Base-by-base conservation (phyloP, 352 stramenopile genomes). In the Phytophthora colocasiae region DNA sequence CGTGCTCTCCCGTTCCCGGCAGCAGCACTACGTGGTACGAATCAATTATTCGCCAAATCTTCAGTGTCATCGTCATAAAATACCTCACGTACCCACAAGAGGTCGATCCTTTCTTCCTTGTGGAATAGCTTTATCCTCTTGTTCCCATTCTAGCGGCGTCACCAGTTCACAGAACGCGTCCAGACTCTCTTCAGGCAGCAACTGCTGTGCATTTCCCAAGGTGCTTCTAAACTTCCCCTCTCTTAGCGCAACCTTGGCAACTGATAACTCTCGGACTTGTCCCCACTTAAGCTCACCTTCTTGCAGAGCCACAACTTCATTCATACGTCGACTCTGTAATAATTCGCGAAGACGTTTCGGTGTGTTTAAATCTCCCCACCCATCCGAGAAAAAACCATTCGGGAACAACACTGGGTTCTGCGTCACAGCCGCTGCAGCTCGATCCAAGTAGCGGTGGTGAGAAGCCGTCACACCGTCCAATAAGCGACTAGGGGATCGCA, bases 351-450 rank as follows among this genome's bases (percentile, higher is more conserved):
- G 75, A 3, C 85, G 76, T 56, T 58, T 62, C 7, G 82, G 78
- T 11, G 84, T 90, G 51, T 80, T 83, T 38, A 92, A 66, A 55
- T 94, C 86, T 6, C 85, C 86, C 86, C 86, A 94, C 0, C 83
- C 86, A 49, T 94, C 86, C 24, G 79, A 87, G 67, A 94, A 94
- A 70, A 92, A 94, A 24, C 86, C 86, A 24, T 81, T 74, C 1
- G 86, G 86, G 50, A 92, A 94, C n/a, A 94, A 59, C 41, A 92
- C 55, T 12, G 82, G 71, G 65, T 85, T 89, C 49, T 94, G 86
- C 41, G 86, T 92, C 36, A 94, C 70, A 26, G 73, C 70, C n/a
- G 83, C 86, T n/a, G 80, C 85, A 24, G 72, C 63, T 45, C 78
- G 79, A 62, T 94, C 86, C 47, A 92, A 68, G 38, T 88, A 90